Conservation (phyloP, 1,284 basidiomycete species). For the Ustilago vetiveriae region DNA sequence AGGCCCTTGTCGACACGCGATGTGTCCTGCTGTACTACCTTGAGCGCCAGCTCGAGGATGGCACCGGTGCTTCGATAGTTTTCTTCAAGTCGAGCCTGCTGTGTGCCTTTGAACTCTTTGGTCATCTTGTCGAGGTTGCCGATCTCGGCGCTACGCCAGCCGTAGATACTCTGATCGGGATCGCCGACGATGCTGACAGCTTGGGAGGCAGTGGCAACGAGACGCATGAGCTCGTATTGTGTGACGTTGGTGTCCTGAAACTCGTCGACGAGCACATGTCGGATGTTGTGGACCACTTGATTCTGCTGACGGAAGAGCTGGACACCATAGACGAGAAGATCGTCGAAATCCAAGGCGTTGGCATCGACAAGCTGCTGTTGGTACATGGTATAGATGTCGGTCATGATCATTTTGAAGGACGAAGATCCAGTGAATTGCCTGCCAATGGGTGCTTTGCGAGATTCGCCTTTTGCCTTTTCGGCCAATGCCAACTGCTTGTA, state of each 20-base stretch:
- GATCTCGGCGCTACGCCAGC: slow-evolving; percentile 80
- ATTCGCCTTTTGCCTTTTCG: slow-evolving; percentile 26
- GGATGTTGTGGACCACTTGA: slow-evolving; percentile 74
- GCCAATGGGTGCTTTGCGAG: slow-evolving; percentile 16
- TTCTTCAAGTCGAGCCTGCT: slow-evolving; percentile 81
- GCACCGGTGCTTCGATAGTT: slow-evolving; percentile 86
- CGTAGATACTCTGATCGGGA: slow-evolving; percentile 91
- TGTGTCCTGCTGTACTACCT: slow-evolving; percentile 82
- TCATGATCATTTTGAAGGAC: slow-evolving; percentile 32
- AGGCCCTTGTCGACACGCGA: slow-evolving; percentile 80
- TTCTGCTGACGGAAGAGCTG: slow-evolving; percentile 75
- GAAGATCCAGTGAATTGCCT: slow-evolving; percentile 12
- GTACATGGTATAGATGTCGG: slow-evolving; percentile 76
- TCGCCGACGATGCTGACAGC: slow-evolving; percentile 85
- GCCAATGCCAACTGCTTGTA: slow-evolving; percentile 27
- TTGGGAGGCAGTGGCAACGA: slow-evolving; percentile 34
- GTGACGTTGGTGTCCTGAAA: slow-evolving; percentile 89
- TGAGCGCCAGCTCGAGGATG: slow-evolving; percentile 79
- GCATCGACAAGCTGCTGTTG: slow-evolving; percentile 73
- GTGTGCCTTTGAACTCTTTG: slow-evolving; percentile 49
- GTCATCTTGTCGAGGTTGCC: slow-evolving; percentile 61
- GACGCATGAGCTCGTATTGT: slow-evolving; percentile 85
- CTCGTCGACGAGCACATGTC: slow-evolving; percentile 87
- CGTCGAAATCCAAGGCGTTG: slow-evolving; percentile 89
- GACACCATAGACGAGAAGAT: slow-evolving; percentile 77